Evolutionary conservation across 2,329 filamentous ascomycete genomes (phyloP).

Genomic region (Colletotrichum sp.): DNA sequence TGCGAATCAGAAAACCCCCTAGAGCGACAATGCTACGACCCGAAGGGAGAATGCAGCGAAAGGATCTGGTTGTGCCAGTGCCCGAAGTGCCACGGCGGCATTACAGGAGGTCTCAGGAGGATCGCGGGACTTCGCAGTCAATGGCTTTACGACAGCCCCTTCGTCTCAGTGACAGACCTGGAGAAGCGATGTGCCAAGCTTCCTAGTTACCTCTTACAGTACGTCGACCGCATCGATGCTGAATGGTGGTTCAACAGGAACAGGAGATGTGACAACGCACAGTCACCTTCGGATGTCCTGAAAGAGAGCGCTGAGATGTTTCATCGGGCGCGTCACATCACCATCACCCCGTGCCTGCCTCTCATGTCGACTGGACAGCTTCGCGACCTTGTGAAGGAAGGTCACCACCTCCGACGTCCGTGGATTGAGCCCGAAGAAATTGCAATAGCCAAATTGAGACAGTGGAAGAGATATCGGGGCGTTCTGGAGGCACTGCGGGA

Average conservation of each 20-base stretch:
- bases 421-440: background rate
- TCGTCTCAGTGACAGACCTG: fast-evolving
- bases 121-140: background rate
- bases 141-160: background rate
- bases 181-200: fast-evolving
- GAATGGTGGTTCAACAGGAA: background rate
- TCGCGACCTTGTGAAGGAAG: background rate
- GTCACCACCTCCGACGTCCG: fast-evolving
- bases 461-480: background rate
- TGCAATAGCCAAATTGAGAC: fast-evolving
- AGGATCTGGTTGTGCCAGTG: too few relatives aligned
- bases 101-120: fast-evolving
- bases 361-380: background rate
- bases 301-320: fast-evolving
- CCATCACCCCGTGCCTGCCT: background rate
- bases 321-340: background rate
- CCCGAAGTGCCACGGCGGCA: fast-evolving
- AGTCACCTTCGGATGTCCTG: background rate
- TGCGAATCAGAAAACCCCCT: background rate
- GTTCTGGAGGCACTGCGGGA: too few relatives aligned
- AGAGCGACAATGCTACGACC: fast-evolving
- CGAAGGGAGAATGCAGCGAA: too few relatives aligned
- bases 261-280: too few relatives aligned
- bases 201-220: fast-evolving
- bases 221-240: background rate